A percentile compares a stretch with the other conserved stretches of the same genome.
Conservation (phyloP, 2,329 filamentous ascomycete genomes). For the Phoma sp. region DNA sequence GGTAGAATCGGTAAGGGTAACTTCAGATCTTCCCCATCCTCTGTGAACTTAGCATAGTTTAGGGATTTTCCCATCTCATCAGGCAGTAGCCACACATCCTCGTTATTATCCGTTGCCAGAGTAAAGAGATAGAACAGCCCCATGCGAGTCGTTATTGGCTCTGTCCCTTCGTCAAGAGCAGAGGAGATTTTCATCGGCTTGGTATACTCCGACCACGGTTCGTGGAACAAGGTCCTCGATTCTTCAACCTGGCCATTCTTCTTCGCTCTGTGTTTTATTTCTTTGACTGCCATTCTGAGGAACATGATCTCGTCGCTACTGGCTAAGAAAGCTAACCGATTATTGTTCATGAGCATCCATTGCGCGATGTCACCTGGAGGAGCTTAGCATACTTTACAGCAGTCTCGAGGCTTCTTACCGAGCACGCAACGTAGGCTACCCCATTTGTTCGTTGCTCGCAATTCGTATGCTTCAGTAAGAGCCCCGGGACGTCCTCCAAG, state of each 20-base stretch:
- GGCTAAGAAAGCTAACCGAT: conserved; percentile 24
- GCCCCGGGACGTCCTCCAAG: conserved; percentile 22
- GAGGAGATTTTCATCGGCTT: conserved; percentile 20
- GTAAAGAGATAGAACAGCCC: conserved; percentile 20
- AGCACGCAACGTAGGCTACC: conserved; percentile 29
- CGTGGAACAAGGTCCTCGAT: neutral
- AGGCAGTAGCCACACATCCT: no score
- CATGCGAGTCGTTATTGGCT: conserved; percentile 13
- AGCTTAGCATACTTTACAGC: neutral
- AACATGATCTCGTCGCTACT: conserved; percentile 30
- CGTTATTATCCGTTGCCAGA: no score
- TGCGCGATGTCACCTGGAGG: conserved; percentile 25
- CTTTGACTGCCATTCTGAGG: conserved; percentile 14
- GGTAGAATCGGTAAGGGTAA: no score
- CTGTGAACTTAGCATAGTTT: no score
- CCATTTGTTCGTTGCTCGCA: conserved; percentile 15
- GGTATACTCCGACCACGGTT: conserved; percentile 23
- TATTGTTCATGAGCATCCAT: conserved; percentile 27
- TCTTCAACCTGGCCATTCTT: no score
- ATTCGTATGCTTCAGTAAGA: conserved; percentile 17
- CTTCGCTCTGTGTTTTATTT: neutral
- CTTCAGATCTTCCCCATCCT: no score
- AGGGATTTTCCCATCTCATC: no score
- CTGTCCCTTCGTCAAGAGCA: conserved; percentile 5
- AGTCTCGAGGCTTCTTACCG: conserved; percentile 6